phyloP scores from a whole-genome alignment of 2,329 filamentous ascomycete genomes.

The Rhinocladiella mackenziei region DNA sequence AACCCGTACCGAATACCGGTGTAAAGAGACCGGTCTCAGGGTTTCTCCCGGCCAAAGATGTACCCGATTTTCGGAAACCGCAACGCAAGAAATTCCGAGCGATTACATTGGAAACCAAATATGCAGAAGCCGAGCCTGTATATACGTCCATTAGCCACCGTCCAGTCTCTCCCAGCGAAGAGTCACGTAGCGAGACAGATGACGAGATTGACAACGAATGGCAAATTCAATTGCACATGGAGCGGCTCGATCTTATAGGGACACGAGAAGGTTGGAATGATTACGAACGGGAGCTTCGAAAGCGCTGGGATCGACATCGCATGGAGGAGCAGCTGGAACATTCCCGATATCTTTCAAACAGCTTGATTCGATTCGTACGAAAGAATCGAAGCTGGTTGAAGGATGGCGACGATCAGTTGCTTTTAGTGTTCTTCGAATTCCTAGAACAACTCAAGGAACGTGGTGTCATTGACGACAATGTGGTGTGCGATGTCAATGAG shows the following conservation, averaged over 20 bases:
- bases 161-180: slow-evolving; percentile 24
- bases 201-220: slow-evolving; percentile 29
- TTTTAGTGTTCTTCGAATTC: slow-evolving; percentile 19
- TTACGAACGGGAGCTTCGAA: slow-evolving; percentile 20
- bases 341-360: slow-evolving; percentile 26
- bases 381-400: slow-evolving; percentile 25
- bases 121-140: slow-evolving; percentile 5
- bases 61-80: slow-evolving; percentile 23
- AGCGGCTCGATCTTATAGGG: slow-evolving; percentile 23
- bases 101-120: slow-evolving; percentile 12
- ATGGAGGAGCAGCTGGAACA: slow-evolving; percentile 28
- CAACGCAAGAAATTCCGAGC: slow-evolving; percentile 20
- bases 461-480: slow-evolving; percentile 19
- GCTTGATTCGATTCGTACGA: slow-evolving; percentile 28
- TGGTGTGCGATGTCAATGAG: slow-evolving; percentile 22
- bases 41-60: slow-evolving; percentile 14
- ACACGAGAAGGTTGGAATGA: slow-evolving; percentile 19
- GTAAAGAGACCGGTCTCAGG: slow-evolving; percentile 6
- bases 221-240: slow-evolving; percentile 26
- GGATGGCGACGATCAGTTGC: slow-evolving; percentile 14
- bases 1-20: neutral
- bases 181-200: slow-evolving; percentile 26
- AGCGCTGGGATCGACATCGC: slow-evolving; percentile 27
- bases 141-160: slow-evolving; percentile 29
- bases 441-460: slow-evolving; percentile 19